Conservation (phyloP, 108 stramenopile species). For the Cyclotella choctawhatcheeana region DNA sequence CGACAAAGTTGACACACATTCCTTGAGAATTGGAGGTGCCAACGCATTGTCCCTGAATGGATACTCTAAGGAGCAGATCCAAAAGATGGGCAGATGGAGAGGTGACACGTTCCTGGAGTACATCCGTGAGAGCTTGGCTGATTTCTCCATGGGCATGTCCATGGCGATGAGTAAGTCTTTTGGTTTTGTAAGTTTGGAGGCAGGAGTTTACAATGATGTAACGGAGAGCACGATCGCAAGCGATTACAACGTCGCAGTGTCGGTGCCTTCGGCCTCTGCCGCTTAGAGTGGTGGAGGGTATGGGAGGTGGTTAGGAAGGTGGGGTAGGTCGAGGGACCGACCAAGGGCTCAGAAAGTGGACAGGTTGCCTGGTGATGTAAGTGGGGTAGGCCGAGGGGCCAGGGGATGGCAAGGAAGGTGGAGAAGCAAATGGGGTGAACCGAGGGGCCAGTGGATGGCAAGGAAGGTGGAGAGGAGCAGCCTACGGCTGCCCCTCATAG, state of each 20-base stretch:
- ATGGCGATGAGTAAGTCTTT: background rate
- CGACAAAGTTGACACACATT: conserved; percentile 9
- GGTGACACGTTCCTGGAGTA: conserved; percentile 2
- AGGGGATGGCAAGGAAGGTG: too few relatives aligned
- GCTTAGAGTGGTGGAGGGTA: background rate
- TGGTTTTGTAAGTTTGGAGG: conserved; percentile 17
- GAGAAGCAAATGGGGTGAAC: too few relatives aligned
- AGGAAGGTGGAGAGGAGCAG: too few relatives aligned
- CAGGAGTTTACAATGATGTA: background rate
- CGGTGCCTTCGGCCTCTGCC: background rate
- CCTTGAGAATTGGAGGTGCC: conserved; percentile 13
- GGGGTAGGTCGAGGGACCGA: background rate
- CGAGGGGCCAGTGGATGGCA: too few relatives aligned
- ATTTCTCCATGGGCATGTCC: conserved; percentile 12
- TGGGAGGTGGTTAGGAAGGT: background rate
- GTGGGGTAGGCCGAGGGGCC: too few relatives aligned
- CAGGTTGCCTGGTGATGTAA: too few relatives aligned
- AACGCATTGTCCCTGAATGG: conserved; percentile 9
- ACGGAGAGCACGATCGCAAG: background rate
- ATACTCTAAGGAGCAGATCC: conserved; percentile 6
- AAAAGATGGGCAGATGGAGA: conserved; percentile 20
- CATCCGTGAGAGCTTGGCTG: background rate
- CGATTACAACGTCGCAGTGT: background rate
- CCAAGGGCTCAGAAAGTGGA: background rate
- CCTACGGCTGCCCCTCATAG: too few relatives aligned